These are phyloP conservation scores for Lentithecium fluviatile DNA, from an alignment of 495 filamentous ascomycete species.

Conservation along the genomic window DNA sequence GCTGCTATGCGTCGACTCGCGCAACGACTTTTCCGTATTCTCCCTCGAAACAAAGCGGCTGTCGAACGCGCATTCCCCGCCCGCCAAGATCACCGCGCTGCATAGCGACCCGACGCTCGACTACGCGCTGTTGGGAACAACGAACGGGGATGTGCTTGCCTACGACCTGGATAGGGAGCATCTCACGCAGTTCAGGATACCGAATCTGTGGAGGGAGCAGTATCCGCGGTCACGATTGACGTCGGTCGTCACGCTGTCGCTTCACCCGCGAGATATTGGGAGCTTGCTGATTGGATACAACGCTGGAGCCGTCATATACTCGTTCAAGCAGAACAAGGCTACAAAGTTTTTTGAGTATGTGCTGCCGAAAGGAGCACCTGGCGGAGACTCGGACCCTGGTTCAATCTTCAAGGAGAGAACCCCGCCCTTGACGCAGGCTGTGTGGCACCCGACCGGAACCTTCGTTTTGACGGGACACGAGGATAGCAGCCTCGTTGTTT, in stretches of 20 bases:
- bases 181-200: slow-evolving; percentile 72
- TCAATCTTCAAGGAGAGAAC: slow-evolving; percentile 53
- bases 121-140: slow-evolving; percentile 66
- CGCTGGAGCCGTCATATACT: slow-evolving; percentile 83
- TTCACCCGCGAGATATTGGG: slow-evolving; percentile 93
- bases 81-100: slow-evolving; percentile 67
- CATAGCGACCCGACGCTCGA: slow-evolving; percentile 84
- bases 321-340: slow-evolving; percentile 82
- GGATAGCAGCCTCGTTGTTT: slow-evolving; percentile 84
- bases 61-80: slow-evolving; percentile 65
- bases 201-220: slow-evolving; percentile 76
- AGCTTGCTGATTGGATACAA: slow-evolving; percentile 83
- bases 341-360: slow-evolving; percentile 80
- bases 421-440: slow-evolving; percentile 71
- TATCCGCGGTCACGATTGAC: slow-evolving; percentile 56
- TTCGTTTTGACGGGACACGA: slow-evolving; percentile 87
- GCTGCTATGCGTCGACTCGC: slow-evolving; percentile 76
- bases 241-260: slow-evolving; percentile 69
- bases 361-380: slow-evolving; percentile 77
- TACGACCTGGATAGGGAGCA: slow-evolving; percentile 85
- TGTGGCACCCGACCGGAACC: slow-evolving; percentile 94
- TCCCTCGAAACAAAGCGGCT: slow-evolving; percentile 64
- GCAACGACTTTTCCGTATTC: slow-evolving; percentile 78
- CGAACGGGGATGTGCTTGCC: slow-evolving; percentile 68
- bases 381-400: slow-evolving; percentile 67